Evolutionary conservation across 208 protist genomes (phyloP), one percentile per base, ranked within the genome.

Genomic region (Trypanosoma melophagium): DNA sequence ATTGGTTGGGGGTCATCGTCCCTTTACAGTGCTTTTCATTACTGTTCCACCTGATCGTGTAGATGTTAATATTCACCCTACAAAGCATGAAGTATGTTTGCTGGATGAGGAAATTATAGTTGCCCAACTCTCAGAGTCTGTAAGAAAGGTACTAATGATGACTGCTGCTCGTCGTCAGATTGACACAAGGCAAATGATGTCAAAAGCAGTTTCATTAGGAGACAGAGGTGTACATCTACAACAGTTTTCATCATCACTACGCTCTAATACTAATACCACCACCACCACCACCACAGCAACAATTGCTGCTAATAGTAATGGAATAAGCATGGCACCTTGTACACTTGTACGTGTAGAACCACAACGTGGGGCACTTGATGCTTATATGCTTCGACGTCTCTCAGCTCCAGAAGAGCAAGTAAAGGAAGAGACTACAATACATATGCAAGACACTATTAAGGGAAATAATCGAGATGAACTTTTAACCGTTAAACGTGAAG

Each of bases 61-160:
- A 0, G 98, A 99, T 81, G 98, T 99, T n/a, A 99, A 99, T 76
- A 95, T 99, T 55, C 98, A 99, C 69, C 98, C 98, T 7, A 99
- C 98, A 14, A 99, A 99, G 81, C 84, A 95, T 56, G 95, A 98
- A 73, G 93, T 98, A 8, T 78, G 67, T 21, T 62, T 97, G 16
- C 77, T 97, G 7, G 83, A 97, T 55, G 91, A 97, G 59, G 86
- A 92, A 41, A 73, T 85, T 28, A 78, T 96, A 54, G 55, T 95
- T 58, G 60, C 71, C 0, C 77, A 65, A 14, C 53, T 95, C 14
- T 74, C 79, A 19, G 82, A 90, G 67, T 69, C 80, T 47, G 69
- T 90, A 19, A 77, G 80, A 9, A 74, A 61, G n/a, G 83, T 75
- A 16, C 71, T 95, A 19, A 67, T 86, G 56, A 72, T 83, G 62